Conservation (phyloP, 2,329 filamentous ascomycete genomes). For the Aspergillus piperis region DNA sequence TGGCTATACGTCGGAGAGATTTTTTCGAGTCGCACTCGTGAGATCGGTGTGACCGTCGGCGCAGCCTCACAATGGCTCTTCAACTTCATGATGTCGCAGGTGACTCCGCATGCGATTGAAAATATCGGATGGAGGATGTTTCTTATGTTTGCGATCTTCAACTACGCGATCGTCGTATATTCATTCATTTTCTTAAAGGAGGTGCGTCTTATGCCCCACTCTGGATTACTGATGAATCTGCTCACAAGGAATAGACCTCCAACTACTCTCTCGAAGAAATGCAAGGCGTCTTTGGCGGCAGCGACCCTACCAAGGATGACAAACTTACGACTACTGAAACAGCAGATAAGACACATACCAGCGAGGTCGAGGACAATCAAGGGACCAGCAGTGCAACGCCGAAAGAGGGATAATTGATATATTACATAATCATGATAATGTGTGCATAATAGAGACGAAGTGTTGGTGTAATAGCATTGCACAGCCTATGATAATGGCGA, state of each 20-base stretch:
- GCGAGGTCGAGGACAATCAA: background rate
- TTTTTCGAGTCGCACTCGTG: conserved; percentile 39
- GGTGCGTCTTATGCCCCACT: conserved; percentile 19
- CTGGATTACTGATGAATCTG: background rate
- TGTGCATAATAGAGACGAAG: background rate
- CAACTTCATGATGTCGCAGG: conserved; percentile 44
- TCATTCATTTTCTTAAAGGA: conserved; percentile 48
- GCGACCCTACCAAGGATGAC: background rate
- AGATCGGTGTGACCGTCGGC: conserved; percentile 38
- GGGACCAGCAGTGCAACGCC: background rate
- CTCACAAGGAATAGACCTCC: conserved; percentile 37
- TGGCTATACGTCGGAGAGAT: conserved; percentile 43
- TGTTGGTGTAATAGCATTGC: too few species aligned
- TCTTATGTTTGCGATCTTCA: conserved; percentile 54
- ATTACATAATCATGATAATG: background rate
- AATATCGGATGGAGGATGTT: conserved; percentile 55
- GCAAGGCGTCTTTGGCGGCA: conserved; percentile 38
- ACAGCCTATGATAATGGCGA: too few species aligned
- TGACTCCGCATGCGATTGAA: conserved; percentile 45
- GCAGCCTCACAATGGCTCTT: conserved; percentile 44
- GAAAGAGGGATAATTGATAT: background rate
- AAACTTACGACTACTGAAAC: background rate
- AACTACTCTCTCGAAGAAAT: conserved; percentile 50
- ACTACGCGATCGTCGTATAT: conserved; percentile 49
- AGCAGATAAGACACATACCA: background rate